Conservation (phyloP, 108 stramenopile genomes). For the Fistulifera pelliculosa region DNA sequence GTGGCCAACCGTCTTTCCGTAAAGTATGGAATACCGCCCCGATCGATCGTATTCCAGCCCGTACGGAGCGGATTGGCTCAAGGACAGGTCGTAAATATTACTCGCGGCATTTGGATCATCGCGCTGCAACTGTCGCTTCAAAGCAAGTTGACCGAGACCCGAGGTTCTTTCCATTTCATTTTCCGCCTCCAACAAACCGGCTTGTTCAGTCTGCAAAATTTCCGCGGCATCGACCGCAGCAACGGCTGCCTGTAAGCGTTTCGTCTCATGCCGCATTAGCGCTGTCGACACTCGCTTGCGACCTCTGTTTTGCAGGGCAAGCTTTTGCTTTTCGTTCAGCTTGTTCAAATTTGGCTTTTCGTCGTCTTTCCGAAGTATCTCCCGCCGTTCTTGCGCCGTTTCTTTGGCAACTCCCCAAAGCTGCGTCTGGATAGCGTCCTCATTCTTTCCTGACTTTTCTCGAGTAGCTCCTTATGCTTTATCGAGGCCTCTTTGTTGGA, state of each 20-base stretch:
- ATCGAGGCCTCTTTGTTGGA: constrained; percentile 4
- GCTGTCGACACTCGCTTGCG: constrained; percentile 17
- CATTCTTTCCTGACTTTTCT: neutral
- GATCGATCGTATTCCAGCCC: constrained; percentile 72
- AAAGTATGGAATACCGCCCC: constrained; percentile 53
- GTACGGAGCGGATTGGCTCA: constrained; percentile 52
- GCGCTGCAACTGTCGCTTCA: constrained; percentile 33
- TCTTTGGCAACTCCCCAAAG: no score
- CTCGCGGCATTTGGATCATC: constrained; percentile 36
- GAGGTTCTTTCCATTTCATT: constrained; percentile 72
- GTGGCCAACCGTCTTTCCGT: constrained; percentile 49
- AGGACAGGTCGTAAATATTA: constrained; percentile 69
- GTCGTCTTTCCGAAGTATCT: constrained; percentile 9
- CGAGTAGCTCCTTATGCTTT: neutral
- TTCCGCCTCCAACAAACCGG: constrained; percentile 65
- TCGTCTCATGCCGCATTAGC: constrained; percentile 31
- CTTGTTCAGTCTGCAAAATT: constrained; percentile 51
- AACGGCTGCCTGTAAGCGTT: constrained; percentile 69
- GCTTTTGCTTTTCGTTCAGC: constrained; percentile 35
- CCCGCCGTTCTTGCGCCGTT: constrained; percentile 7
- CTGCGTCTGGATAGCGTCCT: neutral
- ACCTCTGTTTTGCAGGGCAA: constrained; percentile 28
- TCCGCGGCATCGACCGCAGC: constrained; percentile 62
- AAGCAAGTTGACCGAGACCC: constrained; percentile 42
- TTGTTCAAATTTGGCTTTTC: constrained; percentile 8